Base-by-base conservation (phyloP, 768 basidiomycete species). In the Favolaschia claudopus region DNA sequence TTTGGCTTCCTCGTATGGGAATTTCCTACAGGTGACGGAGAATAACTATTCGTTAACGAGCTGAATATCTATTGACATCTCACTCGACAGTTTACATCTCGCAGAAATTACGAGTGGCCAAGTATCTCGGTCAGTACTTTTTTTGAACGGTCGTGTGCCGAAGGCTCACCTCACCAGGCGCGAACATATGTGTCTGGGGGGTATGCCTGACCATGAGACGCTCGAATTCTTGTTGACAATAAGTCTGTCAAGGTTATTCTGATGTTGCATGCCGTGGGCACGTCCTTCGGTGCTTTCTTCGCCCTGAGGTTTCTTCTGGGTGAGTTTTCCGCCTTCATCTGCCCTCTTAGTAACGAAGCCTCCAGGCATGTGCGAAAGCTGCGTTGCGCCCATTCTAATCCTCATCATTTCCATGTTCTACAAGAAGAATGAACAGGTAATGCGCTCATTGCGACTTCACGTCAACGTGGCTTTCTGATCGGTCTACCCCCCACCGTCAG, bases 371-470 rank as follows among this genome's bases (percentile, higher is more conserved):
- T 84, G 83, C 66, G 88, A 89, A 69, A 80, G 79, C 60, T 87
- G 86, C 64, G 88, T 88, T 14, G 80, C 85, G 5, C 88, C 88
- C 0, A 84, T 80, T 63, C 74, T 89, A 31, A 84, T 89, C 69
- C 72, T 88, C 48, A 79, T 88, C 34, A 79, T 88, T 37, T 82
- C 85, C 10, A 86, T 87, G 82, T 89, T 88, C 67, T 89, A 88
- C 73, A 85, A 84, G 76, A 88, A 88, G 71, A 75, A 85, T 47
- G 87, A 88, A 63, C 86, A 89, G 76, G 82, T 78, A 40, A 29
- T 64, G 8, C 14, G 24, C n/a, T n/a, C n/a, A n/a, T n/a, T n/a
- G n/a, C n/a, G n/a, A n/a, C n/a, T n/a, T n/a, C n/a, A n/a, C n/a
- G n/a, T n/a, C n/a, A n/a, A n/a, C n/a, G n/a, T n/a, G n/a, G n/a